phyloP scores from a whole-genome alignment of 768 basidiomycete genomes.

The Tylopilus subfusipes region DNA sequence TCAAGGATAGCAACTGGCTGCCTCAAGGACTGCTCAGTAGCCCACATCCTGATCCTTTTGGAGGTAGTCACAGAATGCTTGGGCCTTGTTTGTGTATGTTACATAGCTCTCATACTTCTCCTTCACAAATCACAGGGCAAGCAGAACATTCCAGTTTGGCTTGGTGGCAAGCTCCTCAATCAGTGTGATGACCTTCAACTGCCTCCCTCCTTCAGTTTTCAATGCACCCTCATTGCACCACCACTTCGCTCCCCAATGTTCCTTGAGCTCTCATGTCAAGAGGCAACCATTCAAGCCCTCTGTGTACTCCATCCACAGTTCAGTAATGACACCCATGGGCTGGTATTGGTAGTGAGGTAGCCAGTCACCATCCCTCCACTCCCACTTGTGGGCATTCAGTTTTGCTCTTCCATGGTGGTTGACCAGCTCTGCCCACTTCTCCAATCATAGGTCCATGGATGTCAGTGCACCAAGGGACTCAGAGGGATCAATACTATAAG shows the following conservation, averaged over 20 bases:
- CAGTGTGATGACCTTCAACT: background rate
- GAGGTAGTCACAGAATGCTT: background rate
- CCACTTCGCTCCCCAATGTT: conserved; percentile 1
- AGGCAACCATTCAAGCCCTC: conserved; percentile 27
- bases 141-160: conserved; percentile 2
- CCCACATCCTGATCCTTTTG: no score
- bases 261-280: conserved; percentile 3
- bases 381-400: conserved; percentile 22
- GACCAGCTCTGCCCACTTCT: background rate
- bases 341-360: conserved; percentile 23
- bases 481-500: no score
- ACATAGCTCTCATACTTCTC: background rate
- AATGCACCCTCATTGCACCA: background rate
- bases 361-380: conserved; percentile 25
- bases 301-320: conserved; percentile 30
- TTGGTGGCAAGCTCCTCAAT: background rate
- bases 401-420: background rate
- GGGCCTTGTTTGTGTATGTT: background rate
- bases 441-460: background rate
- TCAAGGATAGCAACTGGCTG: no score
- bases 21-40: no score
- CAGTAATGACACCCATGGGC: conserved; percentile 8
- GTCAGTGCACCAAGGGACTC: no score
- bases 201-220: background rate
- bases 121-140: background rate